Evolutionary conservation across 2,329 filamentous ascomycete species (phyloP).

Genomic region (Biscogniauxia marginata): DNA sequence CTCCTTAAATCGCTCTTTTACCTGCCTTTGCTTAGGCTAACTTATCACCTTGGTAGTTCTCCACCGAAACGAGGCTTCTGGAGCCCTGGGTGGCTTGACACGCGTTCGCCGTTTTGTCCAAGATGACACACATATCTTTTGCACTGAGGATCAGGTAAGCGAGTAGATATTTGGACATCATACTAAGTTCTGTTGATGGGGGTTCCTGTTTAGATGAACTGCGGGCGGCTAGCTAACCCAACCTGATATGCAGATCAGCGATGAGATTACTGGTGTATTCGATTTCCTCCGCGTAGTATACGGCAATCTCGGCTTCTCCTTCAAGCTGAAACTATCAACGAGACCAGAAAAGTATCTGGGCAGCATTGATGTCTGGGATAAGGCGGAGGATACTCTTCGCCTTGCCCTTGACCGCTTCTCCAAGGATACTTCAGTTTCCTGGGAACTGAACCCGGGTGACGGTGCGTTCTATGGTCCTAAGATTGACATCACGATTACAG

Average conservation of each 20-base stretch:
- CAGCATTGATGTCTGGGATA: conserved; percentile 82
- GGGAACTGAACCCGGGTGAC: conserved; percentile 92
- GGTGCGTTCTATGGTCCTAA: conserved; percentile 98
- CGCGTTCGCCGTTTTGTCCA: conserved; percentile 86
- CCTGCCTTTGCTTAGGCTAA: not conserved
- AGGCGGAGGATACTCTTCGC: conserved; percentile 78
- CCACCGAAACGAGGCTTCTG: conserved; percentile 84
- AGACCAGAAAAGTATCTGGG: conserved; percentile 86
- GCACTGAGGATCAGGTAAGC: conserved; percentile 50
- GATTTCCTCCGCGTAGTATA: conserved; percentile 70
- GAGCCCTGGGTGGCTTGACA: conserved; percentile 77
- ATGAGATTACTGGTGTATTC: conserved; percentile 66
- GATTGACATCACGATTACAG: conserved; percentile 93
- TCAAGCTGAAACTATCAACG: conserved; percentile 93
- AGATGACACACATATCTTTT: conserved; percentile 90
- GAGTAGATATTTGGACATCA: not conserved
- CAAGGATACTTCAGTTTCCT: conserved; percentile 57
- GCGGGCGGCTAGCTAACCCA: not conserved
- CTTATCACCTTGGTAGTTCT: conserved; percentile 47
- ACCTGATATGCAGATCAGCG: conserved; percentile 42
- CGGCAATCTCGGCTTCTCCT: conserved; percentile 81
- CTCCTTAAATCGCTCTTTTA: not conserved
- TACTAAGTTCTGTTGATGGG: not conserved
- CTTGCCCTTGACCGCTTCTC: conserved; percentile 76
- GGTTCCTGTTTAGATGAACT: not conserved